Percentiles rank a stretch among this genome's conserved stretches.
These are phyloP conservation scores for Pseudogymnoascus sp. DNA, from an alignment of 2,329 filamentous ascomycete species.

Conservation along the genomic window DNA sequence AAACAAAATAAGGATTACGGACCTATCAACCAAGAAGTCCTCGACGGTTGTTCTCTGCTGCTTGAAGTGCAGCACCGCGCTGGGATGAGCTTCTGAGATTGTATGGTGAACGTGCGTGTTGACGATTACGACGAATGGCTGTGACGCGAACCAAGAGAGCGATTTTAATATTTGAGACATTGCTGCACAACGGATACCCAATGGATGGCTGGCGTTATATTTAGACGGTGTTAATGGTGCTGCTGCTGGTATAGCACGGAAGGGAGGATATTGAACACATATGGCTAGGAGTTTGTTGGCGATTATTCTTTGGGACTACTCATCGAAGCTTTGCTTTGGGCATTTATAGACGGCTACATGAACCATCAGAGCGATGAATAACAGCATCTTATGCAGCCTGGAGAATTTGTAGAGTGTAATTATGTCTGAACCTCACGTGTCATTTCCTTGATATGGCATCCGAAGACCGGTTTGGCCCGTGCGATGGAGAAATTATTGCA, in stretches of 20 bases:
- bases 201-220: background rate
- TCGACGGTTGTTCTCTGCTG: slow-evolving; percentile 21
- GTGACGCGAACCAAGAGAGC: background rate
- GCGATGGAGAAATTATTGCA: slow-evolving; percentile 2
- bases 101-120: background rate
- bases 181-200: background rate
- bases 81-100: slow-evolving; percentile 15
- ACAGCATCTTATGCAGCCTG: background rate
- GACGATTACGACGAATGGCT: background rate
- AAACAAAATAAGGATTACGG: slow-evolving; percentile 22
- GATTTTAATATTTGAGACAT: background rate
- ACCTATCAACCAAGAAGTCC: slow-evolving; percentile 12
- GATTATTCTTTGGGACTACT: background rate
- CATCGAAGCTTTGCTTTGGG: background rate
- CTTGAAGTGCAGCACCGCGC: slow-evolving; percentile 21
- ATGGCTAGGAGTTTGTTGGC: background rate
- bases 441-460: background rate
- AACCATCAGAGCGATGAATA: background rate
- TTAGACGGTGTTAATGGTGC: background rate
- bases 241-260: background rate
- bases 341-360: background rate
- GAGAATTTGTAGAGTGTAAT: background rate
- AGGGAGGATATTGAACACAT: background rate
- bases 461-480: background rate
- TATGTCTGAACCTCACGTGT: background rate